phyloP scores from a whole-genome alignment of 2,329 filamentous ascomycete genomes.

The Ophiostoma pallidulum region DNA sequence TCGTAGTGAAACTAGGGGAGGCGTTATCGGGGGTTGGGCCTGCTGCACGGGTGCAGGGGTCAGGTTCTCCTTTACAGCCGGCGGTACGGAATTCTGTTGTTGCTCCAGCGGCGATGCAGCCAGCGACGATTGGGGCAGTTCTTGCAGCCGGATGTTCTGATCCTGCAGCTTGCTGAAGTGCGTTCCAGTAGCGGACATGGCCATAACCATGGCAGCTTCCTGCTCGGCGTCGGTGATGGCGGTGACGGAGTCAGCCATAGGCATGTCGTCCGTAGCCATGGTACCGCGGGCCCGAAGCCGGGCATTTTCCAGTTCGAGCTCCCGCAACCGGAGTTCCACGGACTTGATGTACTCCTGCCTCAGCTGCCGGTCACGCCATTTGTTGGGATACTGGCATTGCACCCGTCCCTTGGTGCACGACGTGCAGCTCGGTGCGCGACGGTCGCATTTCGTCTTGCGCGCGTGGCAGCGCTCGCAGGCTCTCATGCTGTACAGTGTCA shows the following conservation, averaged over 20 bases:
- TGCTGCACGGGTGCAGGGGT: background rate
- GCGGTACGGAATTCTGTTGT: too few relatives aligned
- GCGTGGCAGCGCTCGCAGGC: constrained; percentile 8
- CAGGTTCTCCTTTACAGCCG: background rate
- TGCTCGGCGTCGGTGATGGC: constrained; percentile 2
- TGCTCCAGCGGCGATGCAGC: too few relatives aligned
- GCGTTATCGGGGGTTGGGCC: too few relatives aligned
- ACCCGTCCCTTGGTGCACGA: constrained; percentile 5
- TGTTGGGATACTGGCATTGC: constrained; percentile 6
- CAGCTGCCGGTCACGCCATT: constrained; percentile 7
- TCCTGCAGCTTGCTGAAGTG: background rate
- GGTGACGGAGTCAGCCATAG: background rate
- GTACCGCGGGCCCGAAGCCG: constrained; percentile 1
- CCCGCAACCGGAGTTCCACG: constrained; percentile 2
- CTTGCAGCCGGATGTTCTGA: too few relatives aligned
- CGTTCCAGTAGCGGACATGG: background rate
- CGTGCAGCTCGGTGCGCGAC: constrained; percentile 2
- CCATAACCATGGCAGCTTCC: background rate
- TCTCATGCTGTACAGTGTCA: background rate
- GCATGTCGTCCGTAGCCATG: background rate
- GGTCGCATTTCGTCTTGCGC: constrained; percentile 7
- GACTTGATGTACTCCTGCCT: constrained; percentile 6
- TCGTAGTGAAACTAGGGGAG: background rate
- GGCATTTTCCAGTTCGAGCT: constrained; percentile 5
- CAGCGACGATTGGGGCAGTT: too few relatives aligned